Conservation (phyloP, 1,284 basidiomycete species). For the Trichosporon sp. region DNA sequence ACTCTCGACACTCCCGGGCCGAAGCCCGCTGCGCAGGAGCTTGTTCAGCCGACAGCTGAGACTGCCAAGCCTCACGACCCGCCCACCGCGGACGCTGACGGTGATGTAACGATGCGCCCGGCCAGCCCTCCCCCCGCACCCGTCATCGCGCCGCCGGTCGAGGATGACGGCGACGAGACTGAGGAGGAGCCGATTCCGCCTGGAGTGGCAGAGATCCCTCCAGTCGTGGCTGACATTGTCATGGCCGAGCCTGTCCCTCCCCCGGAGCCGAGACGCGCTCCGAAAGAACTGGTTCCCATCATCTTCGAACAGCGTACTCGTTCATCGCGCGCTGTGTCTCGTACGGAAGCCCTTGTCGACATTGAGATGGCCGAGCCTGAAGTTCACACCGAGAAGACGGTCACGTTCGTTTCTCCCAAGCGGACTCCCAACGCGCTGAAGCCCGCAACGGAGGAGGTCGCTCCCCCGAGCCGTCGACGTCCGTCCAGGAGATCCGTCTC, state of each 20-base stretch:
- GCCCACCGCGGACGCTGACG: neutral
- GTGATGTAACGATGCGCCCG: constrained; percentile 10
- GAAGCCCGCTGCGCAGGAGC: neutral
- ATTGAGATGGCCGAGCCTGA: neutral
- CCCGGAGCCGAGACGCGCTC: neutral
- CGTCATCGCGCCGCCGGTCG: neutral
- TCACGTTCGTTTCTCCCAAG: constrained; percentile 16
- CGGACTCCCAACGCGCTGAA: neutral
- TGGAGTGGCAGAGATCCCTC: neutral
- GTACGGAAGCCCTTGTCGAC: neutral
- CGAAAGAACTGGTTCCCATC: neutral
- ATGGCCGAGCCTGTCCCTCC: neutral
- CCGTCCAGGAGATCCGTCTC: neutral
- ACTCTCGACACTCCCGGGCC: no score
- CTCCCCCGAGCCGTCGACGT: neutral
- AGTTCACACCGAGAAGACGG: constrained; percentile 12
- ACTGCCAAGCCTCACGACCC: neutral
- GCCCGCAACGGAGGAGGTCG: neutral
- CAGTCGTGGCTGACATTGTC: neutral
- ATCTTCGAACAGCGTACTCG: neutral
- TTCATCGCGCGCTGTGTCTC: neutral
- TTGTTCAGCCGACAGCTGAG: neutral
- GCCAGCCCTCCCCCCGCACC: neutral
- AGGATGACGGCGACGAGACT: neutral
- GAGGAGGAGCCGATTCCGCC: neutral